Evolutionary conservation across 192 early-diverging fungal genomes (phyloP), one percentile per base, ranked within the genome.

Genomic region (Globomyces pollinis-pini): DNA sequence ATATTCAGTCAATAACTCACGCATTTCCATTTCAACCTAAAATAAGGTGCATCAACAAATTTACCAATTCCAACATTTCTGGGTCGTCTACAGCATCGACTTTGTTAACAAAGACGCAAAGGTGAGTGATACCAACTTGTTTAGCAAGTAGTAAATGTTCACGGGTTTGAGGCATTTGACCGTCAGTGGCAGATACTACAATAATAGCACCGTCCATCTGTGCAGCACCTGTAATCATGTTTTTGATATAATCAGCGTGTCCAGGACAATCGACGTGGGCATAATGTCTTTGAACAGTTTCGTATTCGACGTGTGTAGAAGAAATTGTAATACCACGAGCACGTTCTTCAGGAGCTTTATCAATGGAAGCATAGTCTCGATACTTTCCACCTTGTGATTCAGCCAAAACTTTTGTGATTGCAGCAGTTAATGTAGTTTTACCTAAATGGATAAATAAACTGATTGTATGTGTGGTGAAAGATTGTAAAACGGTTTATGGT

Each of bases 21-120:
- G 88, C n/a, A n/a, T n/a, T n/a, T n/a, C n/a, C n/a, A n/a, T n/a
- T n/a, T n/a, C n/a, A n/a, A n/a, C n/a, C n/a, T n/a, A n/a, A n/a
- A n/a, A n/a, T n/a, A n/a, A n/a, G n/a, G n/a, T n/a, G n/a, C 92
- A 98, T 96, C 73, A 96, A 93, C 93, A 96, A 95, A 57, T 98
- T 93, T 39, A 98, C 76, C 53, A 99, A 84, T 73, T 99, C 96
- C 59, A 96, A 79, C 93, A 96, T 94, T 73, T 96, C 94, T 38
- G 84, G 73, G 69, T 99, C 94, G 66, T 96, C 93, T 35, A 96
- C 80, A 58, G 90, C 90, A 69, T 96, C 94, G 15, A 95, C 88
- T 86, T 99, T 99, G 87, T 99, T 99, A 71, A 99, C 84, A 60
- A 94, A 96, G 38, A 99, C 94, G 61, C 96, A 93, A 36, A 99